Percentiles rank a stretch among this genome's conserved stretches.
Evolutionary conservation across 2,329 filamentous ascomycete species (phyloP).

Genomic region (Colletotrichum karsti): DNA sequence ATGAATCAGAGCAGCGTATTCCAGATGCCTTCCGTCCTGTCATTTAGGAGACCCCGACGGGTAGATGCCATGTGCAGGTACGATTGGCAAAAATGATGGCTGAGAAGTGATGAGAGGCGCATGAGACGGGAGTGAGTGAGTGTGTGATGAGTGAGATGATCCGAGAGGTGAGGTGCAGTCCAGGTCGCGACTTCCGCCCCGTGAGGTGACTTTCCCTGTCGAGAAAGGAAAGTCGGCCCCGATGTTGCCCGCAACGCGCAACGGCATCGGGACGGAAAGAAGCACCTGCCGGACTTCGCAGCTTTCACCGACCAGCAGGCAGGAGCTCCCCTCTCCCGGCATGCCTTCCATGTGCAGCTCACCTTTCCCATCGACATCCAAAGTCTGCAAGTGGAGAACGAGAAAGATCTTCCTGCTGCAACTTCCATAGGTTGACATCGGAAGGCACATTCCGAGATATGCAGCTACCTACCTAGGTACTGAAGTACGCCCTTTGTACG

Average conservation of each 20-base stretch:
- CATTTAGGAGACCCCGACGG: slow-evolving; percentile 3
- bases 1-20: background rate
- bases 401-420: background rate
- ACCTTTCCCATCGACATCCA: background rate
- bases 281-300: background rate
- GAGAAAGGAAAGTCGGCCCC: slow-evolving; percentile 2
- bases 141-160: background rate
- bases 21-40: slow-evolving; percentile 10
- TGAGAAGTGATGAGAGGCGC: background rate
- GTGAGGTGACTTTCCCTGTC: background rate
- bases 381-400: background rate
- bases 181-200: too few species aligned
- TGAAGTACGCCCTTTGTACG: background rate
- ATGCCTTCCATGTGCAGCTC: background rate
- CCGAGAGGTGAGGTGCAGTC: background rate
- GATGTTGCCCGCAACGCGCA: background rate
- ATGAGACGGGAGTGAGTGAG: background rate
- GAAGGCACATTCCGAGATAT: background rate
- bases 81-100: background rate
- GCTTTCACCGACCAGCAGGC: background rate
- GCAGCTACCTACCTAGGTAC: background rate
- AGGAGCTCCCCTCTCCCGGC: background rate
- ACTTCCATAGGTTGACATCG: background rate
- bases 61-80: slow-evolving; percentile 5
- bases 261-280: background rate